Evolutionary conservation across 495 filamentous ascomycete species (phyloP), one percentile per base, ranked within the genome.

Genomic region (Letharia columbiana): DNA sequence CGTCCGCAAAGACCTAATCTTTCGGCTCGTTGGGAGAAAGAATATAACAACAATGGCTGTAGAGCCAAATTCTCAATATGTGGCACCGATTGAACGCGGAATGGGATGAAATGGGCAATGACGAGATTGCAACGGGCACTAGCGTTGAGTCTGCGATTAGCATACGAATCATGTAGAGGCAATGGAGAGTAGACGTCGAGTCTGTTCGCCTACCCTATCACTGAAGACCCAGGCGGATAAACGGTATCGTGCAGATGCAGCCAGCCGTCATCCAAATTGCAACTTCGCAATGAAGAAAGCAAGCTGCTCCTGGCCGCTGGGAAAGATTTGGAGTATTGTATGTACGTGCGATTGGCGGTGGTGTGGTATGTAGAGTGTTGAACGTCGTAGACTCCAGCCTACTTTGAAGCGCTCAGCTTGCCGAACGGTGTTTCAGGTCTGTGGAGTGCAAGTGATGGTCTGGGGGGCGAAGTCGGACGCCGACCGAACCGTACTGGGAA

Each of bases 191-290:
- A 37, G 57, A 66, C 33, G 45, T 66, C 58, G 64, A 66, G 64
- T 66, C 59, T 61, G 18, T 35, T 15, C 20, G 37, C 64, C 44
- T 44, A 66, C 64, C 64, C 64, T 66, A 66, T 66, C 64, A 60
- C 33, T 66, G 44, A 50, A 60, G 64, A 66, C 57, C 64, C 64
- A 59, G 60, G 64, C 64, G 64, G 64, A 66, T 66, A 66, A 66
- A 66, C 15, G 64, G 47, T 66, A 58, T 61, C 45, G 64, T 66
- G 66, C 66, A 67, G 66, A 67, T 67, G 66, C 66, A 64, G 66
- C 61, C 66, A 67, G 66, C 64, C 64, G 64, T 66, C 64, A 66
- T 61, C 37, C 58, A 66, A 54, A 28, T 61, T 66, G 57, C 57
- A 47, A 52, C 31, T 23, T 61, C 47, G 64, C 44, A 66, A 66